Percentiles rank a stretch among this genome's conserved stretches.
phyloP scores from a whole-genome alignment of 2,329 filamentous ascomycete species.

The Neofusicoccum parvum region DNA sequence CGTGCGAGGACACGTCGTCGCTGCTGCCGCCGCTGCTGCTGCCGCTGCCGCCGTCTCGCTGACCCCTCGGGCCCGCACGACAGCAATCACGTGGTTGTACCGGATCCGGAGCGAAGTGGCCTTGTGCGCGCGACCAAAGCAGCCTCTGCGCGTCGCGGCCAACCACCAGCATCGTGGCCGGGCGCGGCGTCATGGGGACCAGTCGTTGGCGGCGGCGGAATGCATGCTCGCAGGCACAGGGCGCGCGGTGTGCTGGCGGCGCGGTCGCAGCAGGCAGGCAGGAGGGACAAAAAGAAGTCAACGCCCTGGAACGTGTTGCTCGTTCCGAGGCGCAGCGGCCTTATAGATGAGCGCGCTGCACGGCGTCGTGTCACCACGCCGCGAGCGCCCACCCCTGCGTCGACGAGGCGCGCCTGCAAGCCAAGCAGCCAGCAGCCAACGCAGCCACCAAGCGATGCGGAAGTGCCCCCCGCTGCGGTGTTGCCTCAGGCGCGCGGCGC shows the following conservation, averaged over 20 bases:
- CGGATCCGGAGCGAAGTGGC: neutral
- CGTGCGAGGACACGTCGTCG: neutral
- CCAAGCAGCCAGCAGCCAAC: neutral
- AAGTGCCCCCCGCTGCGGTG: neutral
- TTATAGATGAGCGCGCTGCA: slow-evolving; percentile 14
- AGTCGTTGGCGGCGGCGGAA: neutral
- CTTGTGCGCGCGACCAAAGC: neutral
- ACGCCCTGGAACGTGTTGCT: slow-evolving; percentile 1
- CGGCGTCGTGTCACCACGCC: neutral
- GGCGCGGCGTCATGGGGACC: neutral
- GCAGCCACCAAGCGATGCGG: slow-evolving; percentile 8
- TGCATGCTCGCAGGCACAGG: neutral
- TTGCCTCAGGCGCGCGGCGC: neutral
- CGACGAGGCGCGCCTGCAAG: neutral
- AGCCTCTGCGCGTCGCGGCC: neutral
- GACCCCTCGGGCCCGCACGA: neutral
- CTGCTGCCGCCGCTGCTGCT: neutral
- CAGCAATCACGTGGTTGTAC: slow-evolving; percentile 1
- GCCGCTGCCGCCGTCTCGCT: neutral
- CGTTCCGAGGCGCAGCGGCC: slow-evolving; percentile 13
- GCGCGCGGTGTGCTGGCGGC: slow-evolving; percentile 3
- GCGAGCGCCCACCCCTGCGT: slow-evolving; percentile 2
- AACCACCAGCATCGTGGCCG: neutral
- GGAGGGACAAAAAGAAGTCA: slow-evolving; percentile 8
- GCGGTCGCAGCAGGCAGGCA: neutral